Evolutionary conservation across 176 grass and related monocot species (phyloP).

Genomic region (Oryza australiensis): DNA sequence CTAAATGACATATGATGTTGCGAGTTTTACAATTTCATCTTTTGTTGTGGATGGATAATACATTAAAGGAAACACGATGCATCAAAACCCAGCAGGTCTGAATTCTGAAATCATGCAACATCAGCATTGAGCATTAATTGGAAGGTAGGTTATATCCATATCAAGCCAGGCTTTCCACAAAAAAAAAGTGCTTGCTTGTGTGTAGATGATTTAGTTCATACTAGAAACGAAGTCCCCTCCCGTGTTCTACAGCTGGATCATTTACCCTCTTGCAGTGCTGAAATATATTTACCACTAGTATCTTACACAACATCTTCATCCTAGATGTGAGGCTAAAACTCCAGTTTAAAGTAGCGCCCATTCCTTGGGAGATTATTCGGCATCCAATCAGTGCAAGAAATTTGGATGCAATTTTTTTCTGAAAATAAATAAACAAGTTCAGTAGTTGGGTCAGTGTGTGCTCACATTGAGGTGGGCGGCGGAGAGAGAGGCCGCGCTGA

Average conservation of each 20-base stretch:
- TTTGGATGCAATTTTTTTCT: background rate
- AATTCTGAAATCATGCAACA: no score
- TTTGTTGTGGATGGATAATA: no score
- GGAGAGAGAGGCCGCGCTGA: constrained; percentile 46
- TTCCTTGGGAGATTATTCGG: no score
- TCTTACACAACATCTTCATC: background rate
- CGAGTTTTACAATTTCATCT: background rate
- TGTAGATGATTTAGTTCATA: background rate
- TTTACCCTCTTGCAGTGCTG: background rate
- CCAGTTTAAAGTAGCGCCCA: background rate
- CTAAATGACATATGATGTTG: background rate
- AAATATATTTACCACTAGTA: background rate
- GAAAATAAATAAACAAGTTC: background rate
- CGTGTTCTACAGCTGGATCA: no score
- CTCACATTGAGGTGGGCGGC: constrained; percentile 48
- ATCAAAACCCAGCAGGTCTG: no score
- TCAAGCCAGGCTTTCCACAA: no score
- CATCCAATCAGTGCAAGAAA: background rate
- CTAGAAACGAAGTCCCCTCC: no score
- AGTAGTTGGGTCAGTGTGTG: background rate
- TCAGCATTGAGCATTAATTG: no score
- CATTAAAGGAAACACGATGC: no score
- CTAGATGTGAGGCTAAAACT: background rate
- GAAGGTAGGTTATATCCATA: no score
- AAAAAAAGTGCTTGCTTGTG: no score